Percentiles rank a stretch among this genome's conserved stretches.
Conservation (phyloP, 441 rosid genomes). For the Erodium moschatum region DNA sequence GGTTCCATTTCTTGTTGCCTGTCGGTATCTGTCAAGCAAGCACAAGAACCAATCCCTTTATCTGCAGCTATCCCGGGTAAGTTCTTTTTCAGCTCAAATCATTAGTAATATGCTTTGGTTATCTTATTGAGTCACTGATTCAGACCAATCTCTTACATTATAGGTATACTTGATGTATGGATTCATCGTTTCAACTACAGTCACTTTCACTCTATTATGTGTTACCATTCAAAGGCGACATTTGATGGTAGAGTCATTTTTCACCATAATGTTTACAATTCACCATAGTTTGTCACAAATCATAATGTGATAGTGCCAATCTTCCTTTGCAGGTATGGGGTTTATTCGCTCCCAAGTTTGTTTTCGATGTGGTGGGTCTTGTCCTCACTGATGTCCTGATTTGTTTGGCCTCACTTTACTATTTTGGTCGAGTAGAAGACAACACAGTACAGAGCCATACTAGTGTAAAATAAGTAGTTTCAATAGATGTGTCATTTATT, state of each 20-base stretch:
- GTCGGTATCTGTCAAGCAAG: conserved; percentile 25
- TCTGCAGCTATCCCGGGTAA: conserved; percentile 46
- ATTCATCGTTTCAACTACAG: conserved; percentile 46
- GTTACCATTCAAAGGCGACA: conserved; percentile 82
- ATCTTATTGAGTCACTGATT: conserved; percentile 12
- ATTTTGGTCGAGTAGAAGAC: conserved; percentile 24
- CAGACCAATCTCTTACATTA: conserved; percentile 18
- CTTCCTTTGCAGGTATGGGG: conserved; percentile 76
- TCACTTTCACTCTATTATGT: conserved; percentile 55
- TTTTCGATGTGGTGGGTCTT: conserved; percentile 76
- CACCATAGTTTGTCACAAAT: background rate
- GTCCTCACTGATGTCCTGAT: conserved; percentile 55
- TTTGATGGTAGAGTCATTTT: conserved; percentile 55
- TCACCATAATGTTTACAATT: background rate
- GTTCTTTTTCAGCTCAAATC: conserved; percentile 13
- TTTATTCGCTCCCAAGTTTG: conserved; percentile 88
- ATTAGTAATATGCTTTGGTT: conserved; percentile 2
- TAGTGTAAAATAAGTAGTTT: background rate
- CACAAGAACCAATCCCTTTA: conserved; percentile 17
- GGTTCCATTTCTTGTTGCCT: conserved; percentile 52
- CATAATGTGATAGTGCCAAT: background rate
- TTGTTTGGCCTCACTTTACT: conserved; percentile 58
- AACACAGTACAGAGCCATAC: background rate
- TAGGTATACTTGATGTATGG: conserved; percentile 76
- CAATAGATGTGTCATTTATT: background rate